Evolutionary conservation across 352 stramenopile genomes (phyloP), one percentile per base, ranked within the genome.

Genomic region (Pythium rishiriense): DNA sequence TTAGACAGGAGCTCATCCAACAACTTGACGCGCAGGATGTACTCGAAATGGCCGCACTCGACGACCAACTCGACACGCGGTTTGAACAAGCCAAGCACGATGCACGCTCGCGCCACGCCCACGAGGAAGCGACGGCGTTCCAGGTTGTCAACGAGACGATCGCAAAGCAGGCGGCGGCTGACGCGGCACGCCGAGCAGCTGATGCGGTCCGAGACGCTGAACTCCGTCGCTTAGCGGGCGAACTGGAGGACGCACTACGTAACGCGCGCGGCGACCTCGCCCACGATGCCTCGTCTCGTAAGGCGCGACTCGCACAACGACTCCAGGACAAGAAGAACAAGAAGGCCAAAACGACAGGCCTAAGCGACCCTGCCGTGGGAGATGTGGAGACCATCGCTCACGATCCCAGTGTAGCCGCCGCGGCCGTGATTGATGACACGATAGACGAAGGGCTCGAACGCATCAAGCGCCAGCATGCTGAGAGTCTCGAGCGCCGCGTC

Each of bases 181-280:
- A 78, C 0, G 76, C 72, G 0, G 37, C 68, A 17, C 68, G 67
- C 21, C 66, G 50, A n/a, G 76, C 74, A 0, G 54, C 79, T 6
- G 76, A 83, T 9, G 56, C 47, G 11, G 62, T 62, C 9, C 67
- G 65, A 17, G 64, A 64, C 19, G 61, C 49, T 0, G 76, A 85
- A 29, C 56, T 77, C 1, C 37, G 62, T 2, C 72, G 74, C 2
- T 53, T 85, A 8, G 74, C 72, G 9, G 11, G 19, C 9, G 76
- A 85, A 28, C 77, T 71, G 5, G 35, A 62, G 6, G 24, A 19
- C 3, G 46, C 74, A 9, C 19, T 66, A 6, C 7, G 26, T 19
- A 14, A n/a, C 22, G 48, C 22, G n/a, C 39, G 31, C 1, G 14
- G n/a, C 2, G 26, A 59, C 1, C 41, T 59, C 37, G 2, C 22